A percentile compares a stretch with the other conserved stretches of the same genome.
These are phyloP conservation scores for Puccinia polysora DNA, from an alignment of 1,284 basidiomycete genomes.

Conservation along the genomic window DNA sequence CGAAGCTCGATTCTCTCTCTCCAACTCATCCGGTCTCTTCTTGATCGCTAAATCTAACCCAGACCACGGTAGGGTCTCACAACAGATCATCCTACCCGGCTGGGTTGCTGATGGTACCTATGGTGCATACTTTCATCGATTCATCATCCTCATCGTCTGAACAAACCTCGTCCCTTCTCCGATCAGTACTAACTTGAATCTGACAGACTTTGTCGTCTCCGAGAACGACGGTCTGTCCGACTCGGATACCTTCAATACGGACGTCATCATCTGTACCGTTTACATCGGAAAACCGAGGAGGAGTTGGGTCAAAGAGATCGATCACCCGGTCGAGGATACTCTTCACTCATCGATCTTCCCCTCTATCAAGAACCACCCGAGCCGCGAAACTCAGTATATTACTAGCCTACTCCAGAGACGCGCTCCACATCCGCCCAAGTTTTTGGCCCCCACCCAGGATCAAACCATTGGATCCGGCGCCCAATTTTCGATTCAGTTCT, in stretches of 20 bases:
- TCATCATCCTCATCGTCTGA: neutral
- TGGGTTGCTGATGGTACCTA: slow-evolving; percentile 30
- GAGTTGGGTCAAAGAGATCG: no score
- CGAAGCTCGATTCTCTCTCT: slow-evolving; percentile 18
- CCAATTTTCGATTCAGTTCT: slow-evolving; percentile 6
- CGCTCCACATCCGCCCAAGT: slow-evolving; percentile 21
- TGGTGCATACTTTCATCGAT: neutral
- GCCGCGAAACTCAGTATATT: no score
- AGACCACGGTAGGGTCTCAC: neutral
- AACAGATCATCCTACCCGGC: neutral
- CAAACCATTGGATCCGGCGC: neutral
- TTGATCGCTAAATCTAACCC: neutral
- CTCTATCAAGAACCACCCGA: no score
- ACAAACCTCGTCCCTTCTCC: no score
- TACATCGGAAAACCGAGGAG: slow-evolving; percentile 1
- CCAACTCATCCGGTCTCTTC: slow-evolving; percentile 13
- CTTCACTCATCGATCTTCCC: no score
- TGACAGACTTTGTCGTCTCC: slow-evolving; percentile 20
- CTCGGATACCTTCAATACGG: slow-evolving; percentile 25
- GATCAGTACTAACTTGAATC: no score
- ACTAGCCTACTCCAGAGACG: slow-evolving; percentile 17
- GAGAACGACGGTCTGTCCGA: slow-evolving; percentile 23
- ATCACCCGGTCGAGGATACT: no score
- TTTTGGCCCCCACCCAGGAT: neutral
- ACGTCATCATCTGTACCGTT: slow-evolving; percentile 19